phyloP scores from a whole-genome alignment of 2,329 filamentous ascomycete genomes.

The Lecanicillium sp. region DNA sequence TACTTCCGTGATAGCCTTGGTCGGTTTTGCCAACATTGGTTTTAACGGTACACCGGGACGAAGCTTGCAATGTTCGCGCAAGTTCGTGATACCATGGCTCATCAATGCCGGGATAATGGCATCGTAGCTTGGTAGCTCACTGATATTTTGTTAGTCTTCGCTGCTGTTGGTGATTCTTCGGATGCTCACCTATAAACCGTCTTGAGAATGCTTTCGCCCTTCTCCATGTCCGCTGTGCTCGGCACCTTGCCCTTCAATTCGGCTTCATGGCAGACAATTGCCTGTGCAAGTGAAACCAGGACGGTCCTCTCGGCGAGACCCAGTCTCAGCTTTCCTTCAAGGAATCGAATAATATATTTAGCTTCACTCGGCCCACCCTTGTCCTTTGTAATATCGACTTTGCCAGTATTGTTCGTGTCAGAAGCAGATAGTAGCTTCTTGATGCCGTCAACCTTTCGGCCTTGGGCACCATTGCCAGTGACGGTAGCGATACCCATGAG shows the following conservation, averaged over 20 bases:
- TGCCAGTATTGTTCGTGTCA: constrained; percentile 63
- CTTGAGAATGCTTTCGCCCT: constrained; percentile 81
- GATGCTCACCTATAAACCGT: constrained; percentile 70
- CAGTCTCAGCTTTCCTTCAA: constrained; percentile 88
- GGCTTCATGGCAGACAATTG: constrained; percentile 75
- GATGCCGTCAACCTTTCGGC: constrained; percentile 85
- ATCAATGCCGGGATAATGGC: constrained; percentile 87
- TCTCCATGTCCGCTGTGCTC: constrained; percentile 66
- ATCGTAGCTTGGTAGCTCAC: constrained; percentile 91
- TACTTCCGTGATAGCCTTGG: constrained; percentile 96
- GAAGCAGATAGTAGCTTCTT: constrained; percentile 93
- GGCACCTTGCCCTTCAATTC: constrained; percentile 61
- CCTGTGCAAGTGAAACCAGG: constrained; percentile 81
- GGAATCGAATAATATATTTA: constrained; percentile 85
- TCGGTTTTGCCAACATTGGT: constrained; percentile 97
- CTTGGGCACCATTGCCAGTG: constrained; percentile 79
- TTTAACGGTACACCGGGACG: constrained; percentile 91
- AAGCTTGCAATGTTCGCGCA: constrained; percentile 80
- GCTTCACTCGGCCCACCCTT: constrained; percentile 93
- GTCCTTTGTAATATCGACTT: constrained; percentile 83
- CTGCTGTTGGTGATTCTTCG: background rate
- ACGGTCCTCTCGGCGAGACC: constrained; percentile 90
- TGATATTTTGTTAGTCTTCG: constrained; percentile 33
- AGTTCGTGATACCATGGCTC: constrained; percentile 72
- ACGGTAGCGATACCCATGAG: constrained; percentile 83